Percentiles rank a stretch among this genome's conserved stretches.
phyloP scores from a whole-genome alignment of 805 yeast species.

The Wickerhamiella siamensis region DNA sequence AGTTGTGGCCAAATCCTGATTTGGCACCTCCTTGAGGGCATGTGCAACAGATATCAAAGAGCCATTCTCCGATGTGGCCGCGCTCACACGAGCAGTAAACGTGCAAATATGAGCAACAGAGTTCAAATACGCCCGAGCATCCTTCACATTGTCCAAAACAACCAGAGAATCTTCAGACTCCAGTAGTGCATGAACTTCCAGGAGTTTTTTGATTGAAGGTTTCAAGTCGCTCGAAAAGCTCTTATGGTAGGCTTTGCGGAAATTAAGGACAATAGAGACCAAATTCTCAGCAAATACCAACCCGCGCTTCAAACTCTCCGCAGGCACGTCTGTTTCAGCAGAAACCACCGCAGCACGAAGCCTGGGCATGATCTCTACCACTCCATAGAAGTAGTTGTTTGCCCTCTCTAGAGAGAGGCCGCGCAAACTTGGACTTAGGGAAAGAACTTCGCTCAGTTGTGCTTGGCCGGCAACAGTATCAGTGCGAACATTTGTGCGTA shows the following conservation, averaged over 20 bases:
- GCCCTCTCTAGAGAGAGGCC: neutral
- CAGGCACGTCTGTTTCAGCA: slow-evolving; percentile 62
- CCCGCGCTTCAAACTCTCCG: slow-evolving; percentile 57
- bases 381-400: slow-evolving; percentile 46
- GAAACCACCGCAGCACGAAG: slow-evolving; percentile 49
- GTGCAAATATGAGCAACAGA: neutral
- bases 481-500: slow-evolving; percentile 48
- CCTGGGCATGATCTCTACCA: slow-evolving; percentile 70
- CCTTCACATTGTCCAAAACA: neutral
- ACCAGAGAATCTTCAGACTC: neutral
- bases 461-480: slow-evolving; percentile 52
- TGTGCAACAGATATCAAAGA: neutral
- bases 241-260: slow-evolving; percentile 12
- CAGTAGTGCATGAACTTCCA: neutral
- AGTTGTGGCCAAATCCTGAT: neutral
- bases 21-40: neutral
- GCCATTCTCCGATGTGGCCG: neutral
- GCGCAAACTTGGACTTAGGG: slow-evolving; percentile 35
- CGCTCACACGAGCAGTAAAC: neutral
- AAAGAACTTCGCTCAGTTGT: slow-evolving; percentile 47
- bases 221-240: neutral
- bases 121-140: neutral
- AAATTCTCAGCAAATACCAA: slow-evolving; percentile 64
- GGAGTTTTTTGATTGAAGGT: neutral
- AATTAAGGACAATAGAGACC: slow-evolving; percentile 37